phyloP scores from a whole-genome alignment of 352 stramenopile genomes.

The Globisporangium parvum region DNA sequence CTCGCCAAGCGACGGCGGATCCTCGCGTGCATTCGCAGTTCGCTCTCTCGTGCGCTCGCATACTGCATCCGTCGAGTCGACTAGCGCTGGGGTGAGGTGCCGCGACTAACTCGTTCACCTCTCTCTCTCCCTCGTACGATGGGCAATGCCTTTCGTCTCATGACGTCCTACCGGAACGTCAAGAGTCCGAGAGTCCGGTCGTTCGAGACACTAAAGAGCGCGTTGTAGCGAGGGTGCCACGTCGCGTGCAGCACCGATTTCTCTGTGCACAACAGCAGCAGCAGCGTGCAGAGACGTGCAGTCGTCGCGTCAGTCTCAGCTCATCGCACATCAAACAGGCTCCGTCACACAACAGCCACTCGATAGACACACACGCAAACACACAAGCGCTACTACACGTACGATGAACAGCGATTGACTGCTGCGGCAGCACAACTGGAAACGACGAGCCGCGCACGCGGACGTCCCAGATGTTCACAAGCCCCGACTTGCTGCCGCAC shows the following conservation, averaged over 20 bases:
- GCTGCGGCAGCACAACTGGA: conserved; percentile 55
- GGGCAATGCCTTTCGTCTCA: background rate
- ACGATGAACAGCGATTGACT: conserved; percentile 70
- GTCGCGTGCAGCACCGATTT: conserved; percentile 82
- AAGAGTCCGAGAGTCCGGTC: conserved; percentile 72
- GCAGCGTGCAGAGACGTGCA: conserved; percentile 7
- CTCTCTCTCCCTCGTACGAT: background rate
- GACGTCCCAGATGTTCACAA: conserved; percentile 77
- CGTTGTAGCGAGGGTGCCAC: conserved; percentile 82
- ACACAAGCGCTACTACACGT: conserved; percentile 37
- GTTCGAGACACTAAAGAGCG: conserved; percentile 82
- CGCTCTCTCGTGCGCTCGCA: too few species aligned
- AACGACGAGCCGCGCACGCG: conserved; percentile 55
- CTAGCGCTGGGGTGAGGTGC: background rate
- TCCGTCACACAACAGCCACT: background rate
- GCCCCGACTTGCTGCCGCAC: conserved; percentile 55
- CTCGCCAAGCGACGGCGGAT: too few species aligned
- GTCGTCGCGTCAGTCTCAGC: background rate
- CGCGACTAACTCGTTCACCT: background rate
- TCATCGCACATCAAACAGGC: too few species aligned
- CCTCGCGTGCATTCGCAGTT: too few species aligned
- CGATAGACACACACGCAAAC: background rate
- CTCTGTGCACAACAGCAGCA: conserved; percentile 28
- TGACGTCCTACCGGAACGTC: conserved; percentile 68
- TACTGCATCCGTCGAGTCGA: too few species aligned